Conservation (phyloP, 495 filamentous ascomycete species). For the Tuber aestivum region DNA sequence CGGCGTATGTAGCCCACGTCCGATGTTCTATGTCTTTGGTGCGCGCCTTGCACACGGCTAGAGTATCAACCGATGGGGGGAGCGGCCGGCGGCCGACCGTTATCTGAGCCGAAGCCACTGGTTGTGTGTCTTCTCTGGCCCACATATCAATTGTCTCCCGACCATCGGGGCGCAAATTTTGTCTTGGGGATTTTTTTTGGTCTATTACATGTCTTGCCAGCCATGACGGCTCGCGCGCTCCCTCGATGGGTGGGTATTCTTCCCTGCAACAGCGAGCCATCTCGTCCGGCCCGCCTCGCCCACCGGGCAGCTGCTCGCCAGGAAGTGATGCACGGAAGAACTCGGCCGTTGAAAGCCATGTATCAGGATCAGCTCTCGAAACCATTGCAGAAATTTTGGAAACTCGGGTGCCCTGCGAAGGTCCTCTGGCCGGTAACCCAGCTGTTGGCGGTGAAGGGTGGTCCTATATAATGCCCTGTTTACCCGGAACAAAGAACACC, state of each 20-base stretch:
- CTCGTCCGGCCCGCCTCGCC: neutral
- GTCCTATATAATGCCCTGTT: neutral
- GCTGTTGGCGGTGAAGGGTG: neutral
- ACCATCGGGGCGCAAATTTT: neutral
- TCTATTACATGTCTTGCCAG: neutral
- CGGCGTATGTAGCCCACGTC: neutral
- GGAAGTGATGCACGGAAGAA: neutral
- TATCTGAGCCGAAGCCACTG: neutral
- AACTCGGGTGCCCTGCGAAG: neutral
- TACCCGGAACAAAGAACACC: neutral
- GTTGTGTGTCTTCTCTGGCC: neutral
- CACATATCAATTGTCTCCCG: neutral
- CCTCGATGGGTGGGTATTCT: neutral
- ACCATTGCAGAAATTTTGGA: neutral
- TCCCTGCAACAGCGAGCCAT: neutral
- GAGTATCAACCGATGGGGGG: neutral
- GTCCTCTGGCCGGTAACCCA: neutral
- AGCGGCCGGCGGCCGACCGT: neutral
- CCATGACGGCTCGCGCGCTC: neutral
- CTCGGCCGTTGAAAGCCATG: conserved; percentile 2
- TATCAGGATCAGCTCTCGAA: neutral
- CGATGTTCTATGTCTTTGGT: neutral
- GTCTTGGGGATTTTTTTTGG: neutral
- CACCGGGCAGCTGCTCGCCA: neutral
- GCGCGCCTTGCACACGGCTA: neutral